Base-by-base conservation (phyloP, 495 filamentous ascomycete genomes). In the Trichoderma reesei region DNA sequence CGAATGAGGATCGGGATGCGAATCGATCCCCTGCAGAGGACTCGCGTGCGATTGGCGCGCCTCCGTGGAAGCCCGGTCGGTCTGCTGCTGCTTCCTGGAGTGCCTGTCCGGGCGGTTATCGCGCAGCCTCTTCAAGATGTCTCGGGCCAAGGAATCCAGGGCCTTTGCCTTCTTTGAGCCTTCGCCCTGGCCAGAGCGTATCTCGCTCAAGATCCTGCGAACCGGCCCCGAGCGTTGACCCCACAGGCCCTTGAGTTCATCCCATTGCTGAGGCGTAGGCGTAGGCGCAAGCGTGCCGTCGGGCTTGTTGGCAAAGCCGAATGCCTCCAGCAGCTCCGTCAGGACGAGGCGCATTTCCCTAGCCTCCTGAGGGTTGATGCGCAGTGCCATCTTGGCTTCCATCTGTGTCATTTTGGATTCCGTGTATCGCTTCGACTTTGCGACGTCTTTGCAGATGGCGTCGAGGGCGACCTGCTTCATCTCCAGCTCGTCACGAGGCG, bases 391-490 rank as follows among this genome's bases (percentile, higher is more conserved):
- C 69, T 91, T 91, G 20, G 88, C 88, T 65, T 91, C 87, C 38
- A 83, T 82, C 56, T 91, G 82, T 3, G 84, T 87, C 78, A 92
- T 85, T 36, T 78, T 75, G n/a, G 76, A 76, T 63, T 83, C 80
- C 37, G 83, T 63, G 1, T 81, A 86, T 44, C 90, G 80, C 80
- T 92, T 88, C 33, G 86, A 78, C 73, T 94, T 94, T 9, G 88
- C 91, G 59, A 92, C 88, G 72, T 92, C 88, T n/a, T 80, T 86
- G 68, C 87, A 90, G 33, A 94, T 85, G 34, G 90, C 81, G 73
- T 94, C 90, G 8, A 94, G 76, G 1, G 90, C 86, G 61, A 89
- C 80, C 20, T 78, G 76, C 26, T 56, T 33, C 20, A 9, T 3
- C 26, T 56, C 51, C 64, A 78, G 76, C 71, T 60, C 82, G 78